Conservation (phyloP, 176 grass and related monocot species). For the Cocos nucifera region DNA sequence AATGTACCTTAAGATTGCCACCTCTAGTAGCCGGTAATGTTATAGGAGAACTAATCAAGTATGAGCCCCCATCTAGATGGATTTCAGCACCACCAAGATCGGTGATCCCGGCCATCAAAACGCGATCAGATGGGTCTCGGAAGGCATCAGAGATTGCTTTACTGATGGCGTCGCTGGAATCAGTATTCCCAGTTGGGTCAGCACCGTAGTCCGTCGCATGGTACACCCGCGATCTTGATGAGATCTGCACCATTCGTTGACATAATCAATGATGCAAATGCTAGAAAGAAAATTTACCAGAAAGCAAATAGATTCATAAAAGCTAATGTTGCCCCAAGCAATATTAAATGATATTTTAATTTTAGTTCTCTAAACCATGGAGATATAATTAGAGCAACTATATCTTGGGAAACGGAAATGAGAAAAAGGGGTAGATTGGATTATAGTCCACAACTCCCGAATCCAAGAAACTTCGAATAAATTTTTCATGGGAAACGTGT, state of each 20-base stretch:
- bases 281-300: too few species aligned
- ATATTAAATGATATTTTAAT: too few species aligned
- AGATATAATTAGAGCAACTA: too few species aligned
- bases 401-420: too few species aligned
- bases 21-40: slow-evolving; percentile 52
- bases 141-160: slow-evolving; percentile 81
- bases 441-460: too few species aligned
- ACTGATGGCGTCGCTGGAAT: slow-evolving; percentile 60
- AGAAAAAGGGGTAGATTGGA: too few species aligned
- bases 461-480: too few species aligned
- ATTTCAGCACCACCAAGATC: slow-evolving; percentile 80
- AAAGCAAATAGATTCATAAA: too few species aligned
- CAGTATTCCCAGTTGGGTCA: slow-evolving; percentile 45
- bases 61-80: slow-evolving; percentile 77
- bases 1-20: slow-evolving; percentile 67
- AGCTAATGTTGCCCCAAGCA: too few species aligned
- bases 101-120: slow-evolving; percentile 53
- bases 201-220: slow-evolving; percentile 85
- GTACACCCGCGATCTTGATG: slow-evolving; percentile 37
- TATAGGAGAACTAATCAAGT: slow-evolving; percentile 53
- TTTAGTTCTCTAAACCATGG: too few species aligned
- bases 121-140: slow-evolving; percentile 24
- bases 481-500: too few species aligned
- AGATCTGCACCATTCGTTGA: neutral
- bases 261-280: too few species aligned